A percentile compares a stretch with the other conserved stretches of the same genome.
Evolutionary conservation across 306 rosid genomes (phyloP).

Genomic region (Rubus parviflorus): DNA sequence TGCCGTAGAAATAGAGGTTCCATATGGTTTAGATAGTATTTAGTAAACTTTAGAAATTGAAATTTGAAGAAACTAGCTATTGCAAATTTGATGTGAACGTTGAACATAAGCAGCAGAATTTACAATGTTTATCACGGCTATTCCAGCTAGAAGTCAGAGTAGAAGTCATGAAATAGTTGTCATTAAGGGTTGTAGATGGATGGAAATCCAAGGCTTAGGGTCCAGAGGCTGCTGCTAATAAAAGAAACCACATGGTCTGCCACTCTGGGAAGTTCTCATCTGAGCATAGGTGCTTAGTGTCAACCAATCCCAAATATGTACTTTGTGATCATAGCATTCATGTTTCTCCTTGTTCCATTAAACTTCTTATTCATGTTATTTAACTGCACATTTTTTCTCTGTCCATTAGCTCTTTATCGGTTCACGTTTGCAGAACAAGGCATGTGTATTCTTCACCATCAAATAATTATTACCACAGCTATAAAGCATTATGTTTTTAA

Average conservation of each 20-base stretch:
- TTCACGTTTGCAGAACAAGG: neutral
- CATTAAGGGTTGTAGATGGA: conserved; percentile 2
- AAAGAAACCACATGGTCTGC: neutral
- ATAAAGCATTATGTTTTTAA: neutral
- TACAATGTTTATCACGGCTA: neutral
- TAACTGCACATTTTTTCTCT: neutral
- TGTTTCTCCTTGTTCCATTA: neutral
- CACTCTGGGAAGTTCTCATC: neutral
- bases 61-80: neutral
- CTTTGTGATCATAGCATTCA: neutral
- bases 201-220: conserved; percentile 6
- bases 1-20: conserved; percentile 35
- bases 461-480: neutral
- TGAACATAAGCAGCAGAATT: neutral
- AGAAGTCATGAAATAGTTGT: neutral
- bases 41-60: conserved; percentile 10
- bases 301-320: neutral
- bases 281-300: neutral
- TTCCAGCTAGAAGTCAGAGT: neutral
- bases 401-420: neutral
- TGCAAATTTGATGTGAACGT: neutral
- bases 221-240: neutral
- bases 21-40: conserved; percentile 19
- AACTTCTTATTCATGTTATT: neutral
- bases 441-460: neutral